These are phyloP conservation scores for Mycena kentingensis DNA, from an alignment of 768 basidiomycete genomes.

Conservation along the genomic window DNA sequence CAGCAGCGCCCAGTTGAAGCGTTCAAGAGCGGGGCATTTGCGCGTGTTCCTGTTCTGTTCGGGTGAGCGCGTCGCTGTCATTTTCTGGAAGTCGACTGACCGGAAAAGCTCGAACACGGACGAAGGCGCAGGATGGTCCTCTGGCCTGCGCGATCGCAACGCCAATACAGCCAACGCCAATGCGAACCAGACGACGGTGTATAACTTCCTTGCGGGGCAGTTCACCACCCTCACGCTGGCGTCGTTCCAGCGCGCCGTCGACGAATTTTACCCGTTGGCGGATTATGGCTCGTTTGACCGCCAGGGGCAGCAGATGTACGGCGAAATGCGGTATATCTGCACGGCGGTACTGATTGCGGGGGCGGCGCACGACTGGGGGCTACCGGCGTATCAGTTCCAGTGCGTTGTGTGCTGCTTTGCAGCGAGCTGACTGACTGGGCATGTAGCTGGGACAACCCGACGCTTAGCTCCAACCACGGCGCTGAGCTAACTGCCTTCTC, in stretches of 20 bases:
- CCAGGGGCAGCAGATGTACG: slow-evolving; percentile 49
- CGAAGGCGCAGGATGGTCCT: slow-evolving; percentile 46
- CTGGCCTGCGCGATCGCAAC: slow-evolving; percentile 32
- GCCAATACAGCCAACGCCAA: slow-evolving; percentile 43
- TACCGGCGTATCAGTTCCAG: slow-evolving; percentile 40
- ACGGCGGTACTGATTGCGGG: slow-evolving; percentile 39
- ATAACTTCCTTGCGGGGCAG: slow-evolving; percentile 45
- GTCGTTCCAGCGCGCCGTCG: slow-evolving; percentile 34
- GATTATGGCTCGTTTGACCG: slow-evolving; percentile 39
- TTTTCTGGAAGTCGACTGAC: neutral
- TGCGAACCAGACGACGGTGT: slow-evolving; percentile 41
- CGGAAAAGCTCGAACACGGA: slow-evolving; percentile 40
- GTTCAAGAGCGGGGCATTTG: slow-evolving; percentile 38
- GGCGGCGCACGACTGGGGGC: slow-evolving; percentile 22
- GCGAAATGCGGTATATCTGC: slow-evolving; percentile 46
- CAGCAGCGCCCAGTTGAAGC: slow-evolving; percentile 41
- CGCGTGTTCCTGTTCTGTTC: slow-evolving; percentile 42
- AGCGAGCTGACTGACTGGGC: neutral
- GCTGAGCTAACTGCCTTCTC: slow-evolving; percentile 20
- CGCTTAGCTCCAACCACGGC: slow-evolving; percentile 40
- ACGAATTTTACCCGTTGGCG: slow-evolving; percentile 35
- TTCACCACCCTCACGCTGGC: slow-evolving; percentile 32
- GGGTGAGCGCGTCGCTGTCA: slow-evolving; percentile 28
- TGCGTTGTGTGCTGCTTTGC: slow-evolving; percentile 18
- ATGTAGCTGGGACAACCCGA: slow-evolving; percentile 41